Evolutionary conservation across 257 asterid species (phyloP).

Genomic region (Forsythia suspensa): DNA sequence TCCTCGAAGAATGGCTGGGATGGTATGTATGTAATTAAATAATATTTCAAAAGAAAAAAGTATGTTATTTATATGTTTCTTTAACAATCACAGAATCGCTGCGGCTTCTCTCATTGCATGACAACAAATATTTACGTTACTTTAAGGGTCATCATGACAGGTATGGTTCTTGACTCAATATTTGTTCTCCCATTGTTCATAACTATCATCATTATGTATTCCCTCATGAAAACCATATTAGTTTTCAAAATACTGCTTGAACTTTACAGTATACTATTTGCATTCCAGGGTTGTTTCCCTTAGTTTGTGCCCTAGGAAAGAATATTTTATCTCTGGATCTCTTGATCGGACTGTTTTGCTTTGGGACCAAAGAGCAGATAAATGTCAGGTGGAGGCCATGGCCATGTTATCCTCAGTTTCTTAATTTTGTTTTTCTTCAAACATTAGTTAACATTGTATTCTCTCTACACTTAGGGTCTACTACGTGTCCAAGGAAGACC

Average conservation of each 20-base stretch:
- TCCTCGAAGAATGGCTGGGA: slow-evolving; percentile 99
- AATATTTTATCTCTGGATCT: slow-evolving; percentile 92
- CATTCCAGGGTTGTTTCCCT: slow-evolving; percentile 84
- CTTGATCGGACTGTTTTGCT: slow-evolving; percentile 89
- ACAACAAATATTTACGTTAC: slow-evolving; percentile 95
- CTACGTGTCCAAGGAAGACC: slow-evolving; percentile 97
- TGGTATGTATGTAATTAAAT: slow-evolving; percentile 48
- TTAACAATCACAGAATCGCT: slow-evolving; percentile 76
- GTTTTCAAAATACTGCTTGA: background rate
- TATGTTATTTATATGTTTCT: slow-evolving; percentile 19
- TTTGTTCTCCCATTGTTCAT: slow-evolving; percentile 7
- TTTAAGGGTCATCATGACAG: slow-evolving; percentile 99
- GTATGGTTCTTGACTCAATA: slow-evolving; percentile 38
- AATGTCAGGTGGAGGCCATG: slow-evolving; percentile 72
- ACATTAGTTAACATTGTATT: slow-evolving; percentile 18
- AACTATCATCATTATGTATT: background rate
- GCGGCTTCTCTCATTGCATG: slow-evolving; percentile 92
- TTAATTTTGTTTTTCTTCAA: slow-evolving; percentile 17
- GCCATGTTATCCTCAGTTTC: slow-evolving; percentile 16
- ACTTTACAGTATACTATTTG: slow-evolving; percentile 9
- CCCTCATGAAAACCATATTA: background rate
- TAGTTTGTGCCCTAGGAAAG: slow-evolving; percentile 78
- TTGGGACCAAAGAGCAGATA: slow-evolving; percentile 98
- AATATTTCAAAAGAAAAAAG: slow-evolving; percentile 18
- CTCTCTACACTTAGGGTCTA: slow-evolving; percentile 63